phyloP scores from a whole-genome alignment of 495 filamentous ascomycete genomes.

The Polyplosphaeria fusca region DNA sequence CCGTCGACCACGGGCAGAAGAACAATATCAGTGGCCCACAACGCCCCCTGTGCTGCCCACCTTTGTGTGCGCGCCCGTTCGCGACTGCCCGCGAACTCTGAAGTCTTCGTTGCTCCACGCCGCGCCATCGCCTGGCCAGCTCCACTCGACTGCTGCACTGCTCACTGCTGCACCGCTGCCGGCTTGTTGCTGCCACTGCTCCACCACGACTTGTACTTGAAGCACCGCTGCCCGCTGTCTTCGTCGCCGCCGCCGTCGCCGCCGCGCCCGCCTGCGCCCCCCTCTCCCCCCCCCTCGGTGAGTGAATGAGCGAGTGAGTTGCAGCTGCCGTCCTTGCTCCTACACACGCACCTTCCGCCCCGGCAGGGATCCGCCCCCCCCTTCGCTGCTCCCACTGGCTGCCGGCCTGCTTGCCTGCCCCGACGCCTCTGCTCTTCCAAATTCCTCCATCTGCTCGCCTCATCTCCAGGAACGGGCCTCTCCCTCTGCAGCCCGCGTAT shows the following conservation, averaged over 20 bases:
- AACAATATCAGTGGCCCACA: no score
- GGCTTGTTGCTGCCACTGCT: background rate
- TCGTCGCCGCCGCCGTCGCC: background rate
- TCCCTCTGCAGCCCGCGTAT: background rate
- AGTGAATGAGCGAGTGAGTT: no score
- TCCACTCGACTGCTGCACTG: no score
- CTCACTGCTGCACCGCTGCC: background rate
- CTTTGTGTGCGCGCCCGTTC: background rate
- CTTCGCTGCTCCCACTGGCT: background rate
- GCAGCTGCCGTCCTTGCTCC: no score
- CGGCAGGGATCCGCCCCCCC: conserved; percentile 3
- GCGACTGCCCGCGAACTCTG: no score
- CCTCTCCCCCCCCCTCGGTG: no score
- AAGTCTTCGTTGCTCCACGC: no score
- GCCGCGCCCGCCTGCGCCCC: conserved; percentile 1
- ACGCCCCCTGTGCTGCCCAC: background rate
- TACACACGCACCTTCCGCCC: background rate
- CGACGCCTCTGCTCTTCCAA: background rate
- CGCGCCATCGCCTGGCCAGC: no score
- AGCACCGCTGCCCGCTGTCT: background rate
- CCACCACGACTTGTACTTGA: background rate
- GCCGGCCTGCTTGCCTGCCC: background rate
- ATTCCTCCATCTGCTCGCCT: conserved; percentile 3
- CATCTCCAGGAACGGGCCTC: background rate
- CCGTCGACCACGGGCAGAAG: no score